These are phyloP conservation scores for Ascochyta viciae-villosae DNA, from an alignment of 2,329 filamentous ascomycete species.

Conservation along the genomic window DNA sequence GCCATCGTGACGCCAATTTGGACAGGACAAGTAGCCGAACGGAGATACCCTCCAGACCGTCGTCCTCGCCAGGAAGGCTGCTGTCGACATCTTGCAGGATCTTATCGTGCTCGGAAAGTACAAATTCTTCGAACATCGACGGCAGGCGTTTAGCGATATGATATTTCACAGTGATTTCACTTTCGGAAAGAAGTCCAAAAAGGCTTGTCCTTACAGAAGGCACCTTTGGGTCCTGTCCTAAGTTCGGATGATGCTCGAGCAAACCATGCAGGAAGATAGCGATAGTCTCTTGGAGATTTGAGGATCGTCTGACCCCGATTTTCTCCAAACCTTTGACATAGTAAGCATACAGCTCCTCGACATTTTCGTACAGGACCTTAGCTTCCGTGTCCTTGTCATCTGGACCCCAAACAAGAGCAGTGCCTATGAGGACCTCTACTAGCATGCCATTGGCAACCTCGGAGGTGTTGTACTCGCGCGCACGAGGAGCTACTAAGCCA, in stretches of 20 bases:
- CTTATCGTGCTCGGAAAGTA: slow-evolving; percentile 82
- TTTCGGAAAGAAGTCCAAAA: slow-evolving; percentile 72
- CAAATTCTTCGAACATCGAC: slow-evolving; percentile 78
- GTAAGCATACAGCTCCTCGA: slow-evolving; percentile 79
- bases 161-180: slow-evolving; percentile 76
- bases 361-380: slow-evolving; percentile 64
- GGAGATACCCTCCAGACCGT: slow-evolving; percentile 81
- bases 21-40: slow-evolving; percentile 79
- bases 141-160: slow-evolving; percentile 74
- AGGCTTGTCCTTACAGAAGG: slow-evolving; percentile 74
- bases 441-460: slow-evolving; percentile 49
- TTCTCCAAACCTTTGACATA: slow-evolving; percentile 72
- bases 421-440: slow-evolving; percentile 42
- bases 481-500: slow-evolving; percentile 42
- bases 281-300: slow-evolving; percentile 71
- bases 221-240: slow-evolving; percentile 65
- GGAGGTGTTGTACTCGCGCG: slow-evolving; percentile 47
- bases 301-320: slow-evolving; percentile 70
- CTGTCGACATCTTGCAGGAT: slow-evolving; percentile 85
- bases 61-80: slow-evolving; percentile 75
- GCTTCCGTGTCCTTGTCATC: slow-evolving; percentile 33
- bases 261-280: slow-evolving; percentile 74
- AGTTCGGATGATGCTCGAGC: slow-evolving; percentile 70
- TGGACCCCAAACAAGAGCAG: slow-evolving; percentile 35
- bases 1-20: slow-evolving; percentile 80